Evolutionary conservation across 306 rosid species (phyloP).

Genomic region (Cyclanthera cordifolia): DNA sequence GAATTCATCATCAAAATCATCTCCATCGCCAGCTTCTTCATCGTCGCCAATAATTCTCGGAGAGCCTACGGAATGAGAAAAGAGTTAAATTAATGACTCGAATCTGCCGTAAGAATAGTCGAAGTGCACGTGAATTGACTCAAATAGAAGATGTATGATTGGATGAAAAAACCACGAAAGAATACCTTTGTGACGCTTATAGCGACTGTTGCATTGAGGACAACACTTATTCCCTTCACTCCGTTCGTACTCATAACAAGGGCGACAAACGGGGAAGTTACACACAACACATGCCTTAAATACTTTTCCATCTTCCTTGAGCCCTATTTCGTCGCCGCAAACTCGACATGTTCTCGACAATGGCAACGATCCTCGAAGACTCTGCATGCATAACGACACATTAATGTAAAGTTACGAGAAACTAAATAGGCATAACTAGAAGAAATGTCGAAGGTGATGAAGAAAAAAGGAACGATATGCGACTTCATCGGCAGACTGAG

Average conservation of each 20-base stretch:
- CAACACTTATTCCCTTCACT: slow-evolving; percentile 83
- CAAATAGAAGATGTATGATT: too few relatives aligned
- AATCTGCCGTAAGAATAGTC: too few relatives aligned
- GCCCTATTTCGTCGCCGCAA: slow-evolving; percentile 82
- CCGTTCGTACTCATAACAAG: slow-evolving; percentile 87
- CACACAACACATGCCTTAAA: slow-evolving; percentile 82
- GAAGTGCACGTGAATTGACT: too few relatives aligned
- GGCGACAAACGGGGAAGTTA: slow-evolving; percentile 74
- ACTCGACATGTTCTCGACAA: slow-evolving; percentile 49
- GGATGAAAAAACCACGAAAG: not conserved
- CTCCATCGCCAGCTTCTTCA: too few relatives aligned
- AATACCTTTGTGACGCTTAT: slow-evolving; percentile 73
- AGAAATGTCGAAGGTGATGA: not conserved
- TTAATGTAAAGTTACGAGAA: not conserved
- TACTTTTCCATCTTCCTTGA: slow-evolving; percentile 50
- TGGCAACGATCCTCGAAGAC: not conserved
- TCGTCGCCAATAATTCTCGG: too few relatives aligned
- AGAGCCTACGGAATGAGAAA: too few relatives aligned
- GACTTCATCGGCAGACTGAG: slow-evolving; percentile 37
- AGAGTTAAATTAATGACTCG: too few relatives aligned
- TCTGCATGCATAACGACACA: not conserved
- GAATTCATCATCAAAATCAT: not conserved
- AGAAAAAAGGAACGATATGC: not conserved
- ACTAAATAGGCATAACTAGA: not conserved
- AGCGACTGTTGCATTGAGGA: slow-evolving; percentile 84